Percentiles rank a stretch among this genome's conserved stretches.
Evolutionary conservation across 305 asterid species (phyloP).

Genomic region (Rubia balearica): DNA sequence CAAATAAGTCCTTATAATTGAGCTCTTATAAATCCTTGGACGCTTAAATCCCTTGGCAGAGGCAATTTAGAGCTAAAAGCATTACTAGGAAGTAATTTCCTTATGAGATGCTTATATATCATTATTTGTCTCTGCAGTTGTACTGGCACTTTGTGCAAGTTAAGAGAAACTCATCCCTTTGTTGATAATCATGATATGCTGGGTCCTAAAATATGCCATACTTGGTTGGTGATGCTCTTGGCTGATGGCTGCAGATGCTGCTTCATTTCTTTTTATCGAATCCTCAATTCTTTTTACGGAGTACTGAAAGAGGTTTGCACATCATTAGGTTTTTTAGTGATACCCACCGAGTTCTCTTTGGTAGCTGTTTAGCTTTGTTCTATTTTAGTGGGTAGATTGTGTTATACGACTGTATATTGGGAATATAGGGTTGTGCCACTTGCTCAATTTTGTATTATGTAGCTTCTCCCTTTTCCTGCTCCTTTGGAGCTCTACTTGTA

Average conservation of each 20-base stretch:
- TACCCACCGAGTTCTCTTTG: not conserved
- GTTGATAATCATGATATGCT: not conserved
- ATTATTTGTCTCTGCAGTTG: constrained; percentile 41
- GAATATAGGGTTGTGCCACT: constrained; percentile 15
- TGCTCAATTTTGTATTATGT: constrained; percentile 13
- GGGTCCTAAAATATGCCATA: constrained; percentile 3
- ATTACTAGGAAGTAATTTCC: not conserved
- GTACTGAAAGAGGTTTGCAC: constrained; percentile 13
- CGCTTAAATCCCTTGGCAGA: not conserved
- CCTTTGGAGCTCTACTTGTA: constrained; percentile 1
- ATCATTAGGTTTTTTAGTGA: not conserved
- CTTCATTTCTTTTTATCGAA: constrained; percentile 3
- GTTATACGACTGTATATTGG: constrained; percentile 17
- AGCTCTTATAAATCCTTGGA: not conserved
- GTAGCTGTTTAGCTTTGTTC: constrained; percentile 8
- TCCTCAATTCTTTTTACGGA: not conserved
- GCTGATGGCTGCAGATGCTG: constrained; percentile 19
- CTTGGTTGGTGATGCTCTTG: constrained; percentile 13
- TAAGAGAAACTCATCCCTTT: constrained; percentile 25
- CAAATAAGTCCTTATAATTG: not conserved
- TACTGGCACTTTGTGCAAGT: constrained; percentile 40
- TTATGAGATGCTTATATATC: constrained; percentile 6
- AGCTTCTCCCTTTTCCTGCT: not conserved
- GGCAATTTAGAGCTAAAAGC: not conserved
- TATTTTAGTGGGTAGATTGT: constrained; percentile 13